Percentiles rank a stretch among this genome's conserved stretches.
Evolutionary conservation across 2,329 filamentous ascomycete species (phyloP).

Genomic region (Claviceps maximensis): DNA sequence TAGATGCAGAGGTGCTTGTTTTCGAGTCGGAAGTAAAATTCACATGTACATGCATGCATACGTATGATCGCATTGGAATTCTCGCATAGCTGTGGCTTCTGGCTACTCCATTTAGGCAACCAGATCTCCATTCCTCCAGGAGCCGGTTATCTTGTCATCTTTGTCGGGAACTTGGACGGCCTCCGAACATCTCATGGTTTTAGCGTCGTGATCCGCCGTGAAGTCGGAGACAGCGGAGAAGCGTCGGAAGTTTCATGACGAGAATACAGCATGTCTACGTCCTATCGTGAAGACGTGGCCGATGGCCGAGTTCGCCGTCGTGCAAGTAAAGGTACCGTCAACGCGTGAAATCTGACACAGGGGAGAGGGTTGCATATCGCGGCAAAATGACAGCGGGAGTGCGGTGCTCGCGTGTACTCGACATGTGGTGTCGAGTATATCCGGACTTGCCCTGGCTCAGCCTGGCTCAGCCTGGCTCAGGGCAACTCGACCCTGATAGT

Average conservation of each 20-base stretch:
- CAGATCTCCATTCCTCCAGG: neutral
- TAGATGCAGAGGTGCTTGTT: constrained; percentile 1
- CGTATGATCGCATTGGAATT: neutral
- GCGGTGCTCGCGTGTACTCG: neutral
- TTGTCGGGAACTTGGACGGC: too few relatives aligned
- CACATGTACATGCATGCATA: neutral
- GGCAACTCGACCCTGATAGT: neutral
- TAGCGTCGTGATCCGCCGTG: neutral
- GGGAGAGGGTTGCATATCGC: neutral
- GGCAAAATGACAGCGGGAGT: neutral
- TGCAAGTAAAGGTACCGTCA: neutral
- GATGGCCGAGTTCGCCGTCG: neutral
- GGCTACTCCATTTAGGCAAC: neutral
- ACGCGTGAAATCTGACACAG: neutral
- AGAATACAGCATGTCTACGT: neutral
- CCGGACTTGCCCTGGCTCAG: neutral
- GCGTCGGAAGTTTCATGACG: neutral
- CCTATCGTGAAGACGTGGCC: neutral
- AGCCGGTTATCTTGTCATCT: neutral
- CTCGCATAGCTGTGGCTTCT: neutral
- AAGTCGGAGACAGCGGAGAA: neutral
- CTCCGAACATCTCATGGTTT: neutral
- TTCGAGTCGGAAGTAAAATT: neutral
- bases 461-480: too few relatives aligned
- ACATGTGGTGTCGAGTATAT: neutral